These are phyloP conservation scores for Leucocoprinus sp. DNA, from an alignment of 768 basidiomycete species.

Conservation along the genomic window DNA sequence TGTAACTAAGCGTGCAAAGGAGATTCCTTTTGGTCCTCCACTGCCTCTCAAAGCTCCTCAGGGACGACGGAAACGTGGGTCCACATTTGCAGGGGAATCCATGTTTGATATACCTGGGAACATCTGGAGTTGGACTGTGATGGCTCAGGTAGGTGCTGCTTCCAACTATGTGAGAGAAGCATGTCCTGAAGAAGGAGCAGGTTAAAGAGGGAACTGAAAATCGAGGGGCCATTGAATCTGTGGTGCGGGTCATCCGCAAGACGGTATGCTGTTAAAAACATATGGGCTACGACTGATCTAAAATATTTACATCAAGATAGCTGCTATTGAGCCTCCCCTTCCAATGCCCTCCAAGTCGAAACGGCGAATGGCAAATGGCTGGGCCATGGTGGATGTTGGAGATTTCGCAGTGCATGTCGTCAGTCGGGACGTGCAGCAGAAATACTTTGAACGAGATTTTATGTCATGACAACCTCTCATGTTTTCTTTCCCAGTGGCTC, in stretches of 20 bases:
- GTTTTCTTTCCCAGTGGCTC: not conserved
- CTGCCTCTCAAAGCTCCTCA: slow-evolving; percentile 49
- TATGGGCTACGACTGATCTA: not conserved
- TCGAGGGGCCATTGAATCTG: slow-evolving; percentile 68
- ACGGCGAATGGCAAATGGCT: slow-evolving; percentile 55
- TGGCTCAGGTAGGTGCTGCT: slow-evolving; percentile 49
- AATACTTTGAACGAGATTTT: slow-evolving; percentile 48
- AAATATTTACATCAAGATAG: slow-evolving; percentile 33
- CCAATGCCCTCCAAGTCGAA: slow-evolving; percentile 56
- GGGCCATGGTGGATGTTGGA: slow-evolving; percentile 81
- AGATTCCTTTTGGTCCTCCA: slow-evolving; percentile 48
- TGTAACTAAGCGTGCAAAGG: slow-evolving; percentile 42
- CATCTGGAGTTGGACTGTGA: slow-evolving; percentile 72
- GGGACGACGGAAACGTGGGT: slow-evolving; percentile 56
- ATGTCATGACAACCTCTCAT: not conserved
- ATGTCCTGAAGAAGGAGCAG: slow-evolving; percentile 24
- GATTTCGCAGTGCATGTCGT: slow-evolving; percentile 74
- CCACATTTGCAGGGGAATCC: slow-evolving; percentile 62
- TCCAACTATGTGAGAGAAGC: not conserved
- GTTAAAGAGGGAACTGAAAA: slow-evolving; percentile 83
- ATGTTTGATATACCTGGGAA: slow-evolving; percentile 37
- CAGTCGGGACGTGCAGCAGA: slow-evolving; percentile 55
- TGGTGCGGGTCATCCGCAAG: slow-evolving; percentile 63
- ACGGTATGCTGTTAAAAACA: slow-evolving; percentile 36
- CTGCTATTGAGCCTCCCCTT: slow-evolving; percentile 49